Percentiles rank a stretch among this genome's conserved stretches.
Conservation (phyloP, 768 basidiomycete species). For the Nevesoporus exiguus region DNA sequence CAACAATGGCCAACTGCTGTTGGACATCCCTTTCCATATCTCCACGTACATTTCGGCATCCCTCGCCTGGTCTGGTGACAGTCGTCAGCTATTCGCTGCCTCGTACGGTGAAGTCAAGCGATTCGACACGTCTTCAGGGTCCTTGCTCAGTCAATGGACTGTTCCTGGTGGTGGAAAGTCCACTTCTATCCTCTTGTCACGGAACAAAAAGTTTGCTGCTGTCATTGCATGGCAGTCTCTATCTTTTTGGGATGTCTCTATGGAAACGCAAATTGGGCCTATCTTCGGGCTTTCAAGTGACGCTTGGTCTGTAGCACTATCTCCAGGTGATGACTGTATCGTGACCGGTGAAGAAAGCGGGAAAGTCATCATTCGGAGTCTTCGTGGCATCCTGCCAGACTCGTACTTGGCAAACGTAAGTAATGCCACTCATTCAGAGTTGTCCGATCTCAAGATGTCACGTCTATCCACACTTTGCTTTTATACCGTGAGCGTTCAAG, state of each 20-base stretch:
- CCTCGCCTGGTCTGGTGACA: slow-evolving; percentile 5
- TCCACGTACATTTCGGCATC: background rate
- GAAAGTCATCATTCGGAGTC: background rate
- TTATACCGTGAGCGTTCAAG: background rate
- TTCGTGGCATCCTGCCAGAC: background rate
- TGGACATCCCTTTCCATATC: background rate
- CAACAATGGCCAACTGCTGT: too few species aligned
- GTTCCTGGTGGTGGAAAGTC: background rate
- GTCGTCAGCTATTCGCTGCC: background rate
- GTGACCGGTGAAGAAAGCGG: background rate
- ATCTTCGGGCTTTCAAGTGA: background rate
- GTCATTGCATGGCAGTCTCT: rapidly evolving
- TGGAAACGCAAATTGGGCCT: background rate
- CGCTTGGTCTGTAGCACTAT: background rate
- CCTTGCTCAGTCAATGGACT: background rate
- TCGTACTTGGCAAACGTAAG: background rate
- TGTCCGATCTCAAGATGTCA: background rate
- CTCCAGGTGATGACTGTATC: background rate
- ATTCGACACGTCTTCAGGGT: slow-evolving; percentile 1
- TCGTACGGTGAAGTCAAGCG: background rate
- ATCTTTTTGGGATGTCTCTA: slow-evolving; percentile 1
- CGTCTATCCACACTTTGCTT: background rate
- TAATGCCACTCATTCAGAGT: background rate
- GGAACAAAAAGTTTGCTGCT: background rate
- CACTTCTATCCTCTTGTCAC: background rate